Base-by-base conservation (phyloP, 305 asterid genomes). In the Andrographis paniculata region DNA sequence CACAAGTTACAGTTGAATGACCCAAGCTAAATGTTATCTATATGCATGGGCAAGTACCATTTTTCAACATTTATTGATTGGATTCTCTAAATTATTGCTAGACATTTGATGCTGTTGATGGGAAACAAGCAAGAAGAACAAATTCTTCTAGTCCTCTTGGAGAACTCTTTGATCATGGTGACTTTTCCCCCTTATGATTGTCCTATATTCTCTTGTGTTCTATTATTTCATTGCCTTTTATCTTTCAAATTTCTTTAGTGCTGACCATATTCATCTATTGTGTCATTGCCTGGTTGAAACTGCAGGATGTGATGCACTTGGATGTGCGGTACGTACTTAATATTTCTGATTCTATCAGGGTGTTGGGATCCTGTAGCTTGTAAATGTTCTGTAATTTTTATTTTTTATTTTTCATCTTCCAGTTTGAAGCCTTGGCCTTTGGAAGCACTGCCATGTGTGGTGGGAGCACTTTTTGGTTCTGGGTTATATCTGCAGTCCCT, bases 41-140 rank as follows among this genome's bases (percentile, higher is more conserved):
- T 4, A 24, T 24, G 30, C 30, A 24, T 8, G 8, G 30, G 6
- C 8, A 24, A 24, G 4, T 3, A 3, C 4, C 8, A 24, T 24
- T 8, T 24, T 3, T 24, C 30, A 4, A 24, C 8, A 4, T 24
- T 24, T 24, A 24, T 24, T 24, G 8, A 24, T 8, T 24, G 4
- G 6, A 4, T 24, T 24, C 30, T 8, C 30, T 24, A 4, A 24
- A 24, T 24, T 4, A 4, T 2, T 2, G 39, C 49, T 20, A 88
- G 97, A 88, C 97, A 10, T 88, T 88, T 70, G 97, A 88, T 81
- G 97, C 95, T 54, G 94, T 88, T 59, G 97, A 88, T 60, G 97
- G 97, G 37, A 88, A 88, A 66, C 97, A 88, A 88, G 97, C 97
- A 22, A 78, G 97, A 61, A 65, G 97, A 67, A 88, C 95, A 45